Conservation (phyloP, 148 eudicot genomes). For the Amaranthus cruentus region DNA sequence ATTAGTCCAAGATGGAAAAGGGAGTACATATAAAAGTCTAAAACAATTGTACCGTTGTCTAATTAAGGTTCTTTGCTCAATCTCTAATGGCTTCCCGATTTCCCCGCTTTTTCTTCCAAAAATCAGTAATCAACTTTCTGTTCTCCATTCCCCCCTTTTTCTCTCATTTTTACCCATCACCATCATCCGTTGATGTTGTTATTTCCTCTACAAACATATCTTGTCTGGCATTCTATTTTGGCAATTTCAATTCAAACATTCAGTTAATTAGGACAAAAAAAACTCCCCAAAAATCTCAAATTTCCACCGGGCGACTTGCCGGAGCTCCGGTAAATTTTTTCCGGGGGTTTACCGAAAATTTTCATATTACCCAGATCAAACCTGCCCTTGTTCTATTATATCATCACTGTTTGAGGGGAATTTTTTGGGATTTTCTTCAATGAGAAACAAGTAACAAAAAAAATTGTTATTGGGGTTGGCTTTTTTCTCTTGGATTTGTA, state of each 20-base stretch:
- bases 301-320: constrained; percentile 5
- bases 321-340: constrained; percentile 11
- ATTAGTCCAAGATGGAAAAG: no score
- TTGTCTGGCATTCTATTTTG: constrained; percentile 12
- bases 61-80: no score
- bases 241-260: not conserved
- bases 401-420: not conserved
- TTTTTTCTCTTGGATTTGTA: constrained; percentile 10
- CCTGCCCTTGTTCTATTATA: constrained; percentile 1
- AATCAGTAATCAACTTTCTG: not conserved
- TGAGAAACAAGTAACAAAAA: not conserved
- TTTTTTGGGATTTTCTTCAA: not conserved
- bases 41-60: not conserved
- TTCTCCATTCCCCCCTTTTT: not conserved
- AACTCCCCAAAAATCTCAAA: not conserved
- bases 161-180: not conserved
- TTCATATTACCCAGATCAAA: constrained; percentile 22
- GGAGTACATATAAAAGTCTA: no score
- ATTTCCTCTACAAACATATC: not conserved
- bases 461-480: constrained; percentile 2
- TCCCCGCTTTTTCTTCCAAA: constrained; percentile 22
- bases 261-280: not conserved
- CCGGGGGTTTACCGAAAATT: constrained; percentile 18
- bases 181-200: not conserved
- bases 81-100: constrained; percentile 28